A percentile compares a stretch with the other conserved stretches of the same genome.
These are phyloP conservation scores for Leishmania guyanensis DNA, from an alignment of 208 protist species.

Conservation along the genomic window DNA sequence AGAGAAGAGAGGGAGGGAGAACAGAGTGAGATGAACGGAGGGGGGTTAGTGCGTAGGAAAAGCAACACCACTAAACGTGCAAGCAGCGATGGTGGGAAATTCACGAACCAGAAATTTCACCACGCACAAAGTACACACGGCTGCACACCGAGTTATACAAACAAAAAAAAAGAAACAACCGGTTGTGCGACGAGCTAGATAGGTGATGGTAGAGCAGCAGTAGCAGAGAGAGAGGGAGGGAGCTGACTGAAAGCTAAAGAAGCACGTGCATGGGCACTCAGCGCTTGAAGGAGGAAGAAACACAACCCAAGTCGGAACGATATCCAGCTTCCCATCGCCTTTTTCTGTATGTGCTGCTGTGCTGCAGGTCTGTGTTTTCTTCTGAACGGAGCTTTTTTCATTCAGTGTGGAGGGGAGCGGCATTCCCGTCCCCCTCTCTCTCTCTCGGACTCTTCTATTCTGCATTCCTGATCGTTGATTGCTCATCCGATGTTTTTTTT, in stretches of 20 bases:
- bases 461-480: neutral
- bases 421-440: neutral
- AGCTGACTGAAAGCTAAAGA: neutral
- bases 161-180: neutral
- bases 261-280: neutral
- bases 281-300: neutral
- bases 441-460: neutral
- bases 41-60: neutral
- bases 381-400: neutral
- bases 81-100: neutral
- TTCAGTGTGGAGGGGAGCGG: too few relatives aligned
- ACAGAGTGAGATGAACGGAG: neutral
- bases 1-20: neutral
- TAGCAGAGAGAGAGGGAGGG: neutral
- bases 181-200: neutral
- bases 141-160: neutral
- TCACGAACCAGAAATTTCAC: neutral
- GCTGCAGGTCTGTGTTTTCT: slow-evolving; percentile 12
- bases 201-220: neutral
- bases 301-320: neutral
- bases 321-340: neutral
- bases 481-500: neutral
- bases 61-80: neutral
- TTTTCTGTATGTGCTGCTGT: neutral
- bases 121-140: neutral